Percentiles rank a stretch among this genome's conserved stretches.
Evolutionary conservation across 345 rosid genomes (phyloP).

Genomic region (Turritis glabra): DNA sequence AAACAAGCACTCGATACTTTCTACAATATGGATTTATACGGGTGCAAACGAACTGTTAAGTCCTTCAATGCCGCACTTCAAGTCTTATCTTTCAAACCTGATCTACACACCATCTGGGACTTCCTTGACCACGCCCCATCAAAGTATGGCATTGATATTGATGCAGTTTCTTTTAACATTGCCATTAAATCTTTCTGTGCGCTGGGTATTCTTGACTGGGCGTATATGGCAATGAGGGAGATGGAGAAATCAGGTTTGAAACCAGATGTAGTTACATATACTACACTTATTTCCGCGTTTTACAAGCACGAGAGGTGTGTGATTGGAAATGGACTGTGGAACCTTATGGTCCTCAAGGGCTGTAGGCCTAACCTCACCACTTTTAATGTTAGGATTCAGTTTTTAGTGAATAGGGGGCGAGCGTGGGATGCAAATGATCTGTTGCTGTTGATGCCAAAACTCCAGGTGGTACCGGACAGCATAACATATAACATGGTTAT

Average conservation of each 20-base stretch:
- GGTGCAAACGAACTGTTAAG: conserved; percentile 66
- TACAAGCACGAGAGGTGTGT: conserved; percentile 53
- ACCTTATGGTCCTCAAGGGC: conserved; percentile 71
- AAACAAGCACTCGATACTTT: conserved; percentile 67
- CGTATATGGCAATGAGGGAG: conserved; percentile 53
- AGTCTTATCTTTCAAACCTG: conserved; percentile 54
- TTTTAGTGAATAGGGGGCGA: conserved; percentile 55
- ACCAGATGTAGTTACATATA: conserved; percentile 75
- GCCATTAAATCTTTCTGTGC: conserved; percentile 60
- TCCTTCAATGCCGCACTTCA: conserved; percentile 75
- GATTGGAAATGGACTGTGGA: conserved; percentile 82
- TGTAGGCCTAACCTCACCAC: conserved; percentile 74
- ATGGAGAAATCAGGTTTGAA: conserved; percentile 59
- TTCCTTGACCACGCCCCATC: conserved; percentile 46
- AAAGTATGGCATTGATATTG: conserved; percentile 51
- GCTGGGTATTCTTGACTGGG: conserved; percentile 56
- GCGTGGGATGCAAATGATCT: conserved; percentile 76
- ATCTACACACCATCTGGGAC: conserved; percentile 51
- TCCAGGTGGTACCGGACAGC: conserved; percentile 60
- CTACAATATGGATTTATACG: conserved; percentile 57
- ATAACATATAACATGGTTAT: conserved; percentile 76
- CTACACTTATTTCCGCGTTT: conserved; percentile 69
- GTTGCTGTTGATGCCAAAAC: conserved; percentile 59
- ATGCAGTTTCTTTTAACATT: conserved; percentile 59
- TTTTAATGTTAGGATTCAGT: conserved; percentile 75